Evolutionary conservation across 495 filamentous ascomycete species (phyloP), one percentile per base, ranked within the genome.

Genomic region (Penicillium parvum): DNA sequence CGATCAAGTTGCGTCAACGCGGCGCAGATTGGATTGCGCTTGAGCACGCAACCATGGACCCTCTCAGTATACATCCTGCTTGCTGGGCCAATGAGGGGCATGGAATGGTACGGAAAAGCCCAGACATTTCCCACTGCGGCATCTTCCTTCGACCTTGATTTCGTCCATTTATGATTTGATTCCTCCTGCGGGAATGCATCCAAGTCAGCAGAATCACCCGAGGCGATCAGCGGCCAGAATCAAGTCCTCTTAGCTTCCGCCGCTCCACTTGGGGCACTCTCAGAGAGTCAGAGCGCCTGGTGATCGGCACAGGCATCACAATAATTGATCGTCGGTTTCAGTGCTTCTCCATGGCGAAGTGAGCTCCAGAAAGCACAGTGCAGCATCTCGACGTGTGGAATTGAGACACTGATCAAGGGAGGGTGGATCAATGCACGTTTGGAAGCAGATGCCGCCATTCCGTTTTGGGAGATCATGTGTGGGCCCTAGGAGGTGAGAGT

Each of bases 1-100:
- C 49, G 51, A 48, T 52, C 55, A 32, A 40, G 47, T 55, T 55
- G 55, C 55, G 55, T 55, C 51, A 55, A 51, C 30, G 32, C 47
- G 39, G 36, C 44, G 26, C 14, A 4, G 15, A 12, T 36, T 40
- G 27, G 43, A 38, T 45, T 37, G 21, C 32, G 29, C 36, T 39
- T 18, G 35, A 37, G 35, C 42, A 48, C 37, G 43, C 27, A 55
- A 47, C 48, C 52, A 50, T 40, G 52, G 45, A n/a, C 48, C 42
- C 21, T 47, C 11, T 16, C 30, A 35, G 10, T 39, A 7, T 19
- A 11, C 15, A 16, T 25, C 16, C 18, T 9, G n/a, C 14, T 19
- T 32, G 12, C 35, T 17, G 20, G n/a, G 16, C 52, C 52, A 59
- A 53, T 53, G 20, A 42, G 14, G 18, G 17, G 5, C 16, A 20